Evolutionary conservation across 2,329 filamentous ascomycete species (phyloP).

Genomic region (Curvularia hawaiiensis): DNA sequence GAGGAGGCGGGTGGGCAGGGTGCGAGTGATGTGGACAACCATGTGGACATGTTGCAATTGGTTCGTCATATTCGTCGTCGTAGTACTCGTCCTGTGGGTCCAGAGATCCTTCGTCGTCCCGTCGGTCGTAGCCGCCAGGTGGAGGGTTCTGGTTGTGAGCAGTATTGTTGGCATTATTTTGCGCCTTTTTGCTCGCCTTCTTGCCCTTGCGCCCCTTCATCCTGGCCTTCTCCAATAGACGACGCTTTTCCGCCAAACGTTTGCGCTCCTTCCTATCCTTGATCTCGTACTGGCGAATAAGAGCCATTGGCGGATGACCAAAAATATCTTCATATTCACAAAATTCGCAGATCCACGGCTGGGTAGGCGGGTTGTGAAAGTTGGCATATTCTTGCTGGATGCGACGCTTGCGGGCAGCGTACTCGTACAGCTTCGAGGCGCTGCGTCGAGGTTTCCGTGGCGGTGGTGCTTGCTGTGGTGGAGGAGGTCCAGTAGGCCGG

Average conservation of each 20-base stretch:
- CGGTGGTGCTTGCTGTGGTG: constrained; percentile 53
- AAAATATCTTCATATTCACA: constrained; percentile 98
- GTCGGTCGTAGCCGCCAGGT: constrained; percentile 38
- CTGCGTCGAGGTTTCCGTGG: constrained; percentile 67
- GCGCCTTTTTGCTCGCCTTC: constrained; percentile 71
- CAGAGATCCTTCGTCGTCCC: constrained; percentile 37
- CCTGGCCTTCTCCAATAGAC: constrained; percentile 89
- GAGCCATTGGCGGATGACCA: constrained; percentile 78
- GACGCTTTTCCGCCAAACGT: constrained; percentile 81
- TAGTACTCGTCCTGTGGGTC: constrained; percentile 45
- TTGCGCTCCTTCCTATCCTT: constrained; percentile 87
- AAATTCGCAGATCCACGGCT: constrained; percentile 96
- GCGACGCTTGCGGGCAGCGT: constrained; percentile 78
- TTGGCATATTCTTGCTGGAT: constrained; percentile 79
- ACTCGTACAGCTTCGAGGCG: constrained; percentile 71
- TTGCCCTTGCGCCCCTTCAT: constrained; percentile 90
- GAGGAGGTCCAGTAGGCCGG: constrained; percentile 46
- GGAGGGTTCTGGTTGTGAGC: constrained; percentile 40
- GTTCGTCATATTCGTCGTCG: constrained; percentile 47
- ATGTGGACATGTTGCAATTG: constrained; percentile 36
- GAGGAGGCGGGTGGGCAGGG: constrained; percentile 29
- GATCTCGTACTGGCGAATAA: constrained; percentile 92
- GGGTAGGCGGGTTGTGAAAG: constrained; percentile 76
- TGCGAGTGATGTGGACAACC: constrained; percentile 39
- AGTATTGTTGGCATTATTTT: constrained; percentile 41